Evolutionary conservation across 2,329 filamentous ascomycete species (phyloP).

Genomic region (Fusarium zealandicum): DNA sequence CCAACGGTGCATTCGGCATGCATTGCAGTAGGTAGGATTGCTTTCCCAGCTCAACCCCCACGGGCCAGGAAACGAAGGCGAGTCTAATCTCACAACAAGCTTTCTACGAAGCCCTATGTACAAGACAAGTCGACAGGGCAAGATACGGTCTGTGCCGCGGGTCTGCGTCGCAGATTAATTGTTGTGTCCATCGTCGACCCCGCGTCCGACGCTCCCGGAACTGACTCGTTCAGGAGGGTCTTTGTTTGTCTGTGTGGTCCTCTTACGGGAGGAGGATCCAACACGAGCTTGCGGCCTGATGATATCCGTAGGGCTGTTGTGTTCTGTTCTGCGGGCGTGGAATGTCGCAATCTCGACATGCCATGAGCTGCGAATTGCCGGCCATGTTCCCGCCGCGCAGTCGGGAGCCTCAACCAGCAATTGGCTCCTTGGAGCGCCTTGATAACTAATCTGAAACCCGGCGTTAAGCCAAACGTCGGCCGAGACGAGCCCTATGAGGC

Average conservation of each 20-base stretch:
- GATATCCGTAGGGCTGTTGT: constrained; percentile 17
- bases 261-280: neutral
- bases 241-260: neutral
- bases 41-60: neutral
- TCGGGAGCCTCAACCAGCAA: neutral
- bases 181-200: neutral
- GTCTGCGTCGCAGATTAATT: constrained; percentile 16
- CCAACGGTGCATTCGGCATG: neutral
- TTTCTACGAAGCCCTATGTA: neutral
- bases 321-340: neutral
- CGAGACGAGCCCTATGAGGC: constrained; percentile 1
- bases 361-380: constrained; percentile 24
- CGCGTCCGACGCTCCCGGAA: neutral
- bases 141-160: constrained; percentile 16
- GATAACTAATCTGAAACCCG: constrained; percentile 31
- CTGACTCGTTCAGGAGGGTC: neutral
- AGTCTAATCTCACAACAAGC: neutral
- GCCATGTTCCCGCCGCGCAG: constrained; percentile 8
- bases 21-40: neutral
- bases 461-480: constrained; percentile 12
- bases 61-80: neutral
- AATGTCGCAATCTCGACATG: neutral
- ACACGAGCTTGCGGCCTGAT: neutral
- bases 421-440: constrained; percentile 4
- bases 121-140: constrained; percentile 9